Evolutionary conservation across 2,329 filamentous ascomycete species (phyloP).

Genomic region (Neopestalotiopsis clavispora): DNA sequence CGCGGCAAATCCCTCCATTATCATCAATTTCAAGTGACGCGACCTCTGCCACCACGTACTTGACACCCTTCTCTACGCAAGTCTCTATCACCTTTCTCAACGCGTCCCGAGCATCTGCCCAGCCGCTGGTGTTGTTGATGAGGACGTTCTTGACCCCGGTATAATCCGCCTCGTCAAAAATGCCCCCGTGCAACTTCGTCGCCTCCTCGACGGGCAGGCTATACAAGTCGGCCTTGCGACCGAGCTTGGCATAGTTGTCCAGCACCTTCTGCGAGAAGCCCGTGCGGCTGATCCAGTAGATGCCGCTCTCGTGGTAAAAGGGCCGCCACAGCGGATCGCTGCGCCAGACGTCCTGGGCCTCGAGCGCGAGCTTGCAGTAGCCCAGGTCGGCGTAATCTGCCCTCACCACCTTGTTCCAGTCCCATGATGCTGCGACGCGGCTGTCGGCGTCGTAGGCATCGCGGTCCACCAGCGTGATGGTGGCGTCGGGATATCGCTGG

Average conservation of each 20-base stretch:
- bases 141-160: conserved; percentile 62
- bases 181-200: conserved; percentile 57
- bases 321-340: conserved; percentile 48
- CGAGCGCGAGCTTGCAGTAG: conserved; percentile 69
- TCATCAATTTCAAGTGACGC: conserved; percentile 51
- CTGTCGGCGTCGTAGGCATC: conserved; percentile 53
- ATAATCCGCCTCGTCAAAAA: conserved; percentile 67
- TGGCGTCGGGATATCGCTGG: conserved; percentile 51
- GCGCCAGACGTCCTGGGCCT: conserved; percentile 64
- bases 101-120: conserved; percentile 65
- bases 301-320: conserved; percentile 56
- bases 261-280: conserved; percentile 57
- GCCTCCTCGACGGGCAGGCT: conserved; percentile 50
- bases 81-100: conserved; percentile 58
- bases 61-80: conserved; percentile 59
- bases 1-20: conserved; percentile 48
- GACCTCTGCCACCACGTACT: conserved; percentile 61
- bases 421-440: conserved; percentile 67
- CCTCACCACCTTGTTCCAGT: conserved; percentile 75
- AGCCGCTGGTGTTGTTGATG: conserved; percentile 66
- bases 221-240: conserved; percentile 43
- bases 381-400: conserved; percentile 69
- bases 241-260: conserved; percentile 54
- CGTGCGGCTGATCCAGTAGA: conserved; percentile 58
- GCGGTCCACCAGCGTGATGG: conserved; percentile 63